Percentiles rank a stretch among this genome's conserved stretches.
Evolutionary conservation across 768 basidiomycete species (phyloP).

Genomic region (Pulveroboletus sp.): DNA sequence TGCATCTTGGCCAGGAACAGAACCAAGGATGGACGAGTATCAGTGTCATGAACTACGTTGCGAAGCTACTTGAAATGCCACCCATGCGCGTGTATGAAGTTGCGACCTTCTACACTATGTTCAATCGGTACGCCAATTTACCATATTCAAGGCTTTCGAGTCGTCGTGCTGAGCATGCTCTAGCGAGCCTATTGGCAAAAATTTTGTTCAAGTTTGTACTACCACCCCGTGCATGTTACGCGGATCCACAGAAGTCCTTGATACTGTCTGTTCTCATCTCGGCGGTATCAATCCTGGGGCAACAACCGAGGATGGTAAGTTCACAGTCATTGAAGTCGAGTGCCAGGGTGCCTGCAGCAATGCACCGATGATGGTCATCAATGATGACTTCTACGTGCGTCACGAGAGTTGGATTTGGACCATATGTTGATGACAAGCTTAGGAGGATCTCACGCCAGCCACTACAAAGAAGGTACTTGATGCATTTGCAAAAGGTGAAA

Average conservation of each 20-base stretch:
- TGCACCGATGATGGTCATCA: conserved; percentile 94
- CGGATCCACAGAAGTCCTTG: conserved; percentile 86
- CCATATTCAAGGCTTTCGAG: not conserved
- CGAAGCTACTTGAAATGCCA: conserved; percentile 87
- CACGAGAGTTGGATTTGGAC: not conserved
- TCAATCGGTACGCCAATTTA: conserved; percentile 73
- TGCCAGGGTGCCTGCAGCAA: conserved; percentile 98
- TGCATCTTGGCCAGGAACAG: conserved; percentile 95
- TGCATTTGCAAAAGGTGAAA: conserved; percentile 74
- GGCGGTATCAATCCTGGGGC: conserved; percentile 82
- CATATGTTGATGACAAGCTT: conserved; percentile 9
- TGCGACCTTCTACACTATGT: conserved; percentile 99
- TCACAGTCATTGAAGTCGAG: conserved; percentile 97
- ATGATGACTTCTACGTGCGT: conserved; percentile 93
- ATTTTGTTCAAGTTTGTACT: conserved; percentile 98
- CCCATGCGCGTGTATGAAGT: conserved; percentile 99
- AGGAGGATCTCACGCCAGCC: conserved; percentile 83
- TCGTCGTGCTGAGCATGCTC: not conserved
- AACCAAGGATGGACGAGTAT: conserved; percentile 99
- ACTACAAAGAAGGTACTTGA: conserved; percentile 78
- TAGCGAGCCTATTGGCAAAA: conserved; percentile 88
- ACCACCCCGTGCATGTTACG: conserved; percentile 97
- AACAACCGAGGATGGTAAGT: conserved; percentile 95
- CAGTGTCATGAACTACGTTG: conserved; percentile 98
- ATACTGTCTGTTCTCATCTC: conserved; percentile 79